Base-by-base conservation (phyloP, 2,329 filamentous ascomycete genomes). In the Penicillium sp. region DNA sequence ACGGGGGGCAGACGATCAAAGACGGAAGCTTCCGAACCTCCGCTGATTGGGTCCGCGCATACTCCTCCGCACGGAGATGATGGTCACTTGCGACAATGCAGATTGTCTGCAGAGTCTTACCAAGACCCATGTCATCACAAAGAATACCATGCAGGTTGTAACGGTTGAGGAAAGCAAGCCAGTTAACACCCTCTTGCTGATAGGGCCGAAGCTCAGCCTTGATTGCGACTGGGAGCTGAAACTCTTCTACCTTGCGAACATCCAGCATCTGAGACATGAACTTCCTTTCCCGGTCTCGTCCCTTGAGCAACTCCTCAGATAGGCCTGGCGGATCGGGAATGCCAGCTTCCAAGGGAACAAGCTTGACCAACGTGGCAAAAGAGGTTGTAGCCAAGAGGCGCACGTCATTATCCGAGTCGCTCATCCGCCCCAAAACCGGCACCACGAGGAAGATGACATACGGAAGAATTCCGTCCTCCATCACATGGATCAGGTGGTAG, bases 391-490 rank as follows among this genome's bases (percentile, higher is more conserved):
- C 89, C 48, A 98, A 85, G 6, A 97, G 78, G 46, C 93, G 85
- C 47, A 98, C 87, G 64, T 97, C 93, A 56, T 94, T 91, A 65
- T 98, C 91, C 0, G 91, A 95, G 67, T 98, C 93, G 65, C 93
- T 97, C 93, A 98, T 98, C 38, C 93, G 84, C 47, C 93, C 93
- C 43, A 98, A 78, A 4, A 98, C 91, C 12, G 93, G 93, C 10
- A 97, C 93, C 52, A 98, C 94, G 57, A 98, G 81, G 81, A 98
- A 98, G 62, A 98, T 96, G 55, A 98, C 93, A 64, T 98, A 98
- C 3, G 94, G 93, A 28, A 98, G 72, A 50, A 98, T 98, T 34
- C 82, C 80, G 65, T 97, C 93, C 54, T 95, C 93, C 93, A 98
- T 98, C 45, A 96, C 90, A 53, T 94, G 88, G 56, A 98, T 98